A percentile compares a stretch with the other conserved stretches of the same genome.
These are phyloP conservation scores for Scorias spongiosa DNA, from an alignment of 2,329 filamentous ascomycete species.

Conservation along the genomic window DNA sequence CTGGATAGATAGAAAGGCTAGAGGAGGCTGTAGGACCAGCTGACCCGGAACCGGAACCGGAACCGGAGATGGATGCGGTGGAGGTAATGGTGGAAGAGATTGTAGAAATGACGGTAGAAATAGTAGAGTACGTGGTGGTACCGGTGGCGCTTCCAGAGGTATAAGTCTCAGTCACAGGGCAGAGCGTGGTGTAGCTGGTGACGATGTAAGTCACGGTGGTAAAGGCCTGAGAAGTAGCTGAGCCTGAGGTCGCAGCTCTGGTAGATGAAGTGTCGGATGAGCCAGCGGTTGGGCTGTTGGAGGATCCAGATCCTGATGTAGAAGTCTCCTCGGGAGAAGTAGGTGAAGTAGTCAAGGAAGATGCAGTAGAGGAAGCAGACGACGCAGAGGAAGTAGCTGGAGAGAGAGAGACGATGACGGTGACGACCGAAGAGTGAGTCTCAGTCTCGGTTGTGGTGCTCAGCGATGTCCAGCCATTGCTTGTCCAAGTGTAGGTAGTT, in stretches of 20 bases:
- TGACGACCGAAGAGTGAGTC: background rate
- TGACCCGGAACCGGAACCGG: background rate
- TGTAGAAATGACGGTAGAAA: constrained; percentile 18
- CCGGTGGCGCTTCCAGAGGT: constrained; percentile 24
- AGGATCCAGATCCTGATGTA: background rate
- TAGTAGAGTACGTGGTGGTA: constrained; percentile 29
- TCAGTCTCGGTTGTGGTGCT: background rate
- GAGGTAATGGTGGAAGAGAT: constrained; percentile 1
- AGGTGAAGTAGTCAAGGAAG: background rate
- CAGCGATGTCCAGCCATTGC: background rate
- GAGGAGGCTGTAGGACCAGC: background rate
- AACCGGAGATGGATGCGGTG: background rate
- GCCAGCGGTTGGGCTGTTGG: background rate
- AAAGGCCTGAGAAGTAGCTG: too few relatives aligned
- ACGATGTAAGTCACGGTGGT: background rate
- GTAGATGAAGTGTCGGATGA: background rate
- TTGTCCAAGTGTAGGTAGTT: background rate
- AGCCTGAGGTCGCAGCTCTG: too few relatives aligned
- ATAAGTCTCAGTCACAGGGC: constrained; percentile 11
- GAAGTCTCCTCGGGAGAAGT: background rate
- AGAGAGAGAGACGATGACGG: background rate
- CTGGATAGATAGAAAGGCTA: background rate
- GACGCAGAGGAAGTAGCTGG: background rate
- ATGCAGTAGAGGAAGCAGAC: background rate
- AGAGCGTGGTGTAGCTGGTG: constrained; percentile 8